phyloP scores from a whole-genome alignment of 2,329 filamentous ascomycete species.

The Shiraia sp. region DNA sequence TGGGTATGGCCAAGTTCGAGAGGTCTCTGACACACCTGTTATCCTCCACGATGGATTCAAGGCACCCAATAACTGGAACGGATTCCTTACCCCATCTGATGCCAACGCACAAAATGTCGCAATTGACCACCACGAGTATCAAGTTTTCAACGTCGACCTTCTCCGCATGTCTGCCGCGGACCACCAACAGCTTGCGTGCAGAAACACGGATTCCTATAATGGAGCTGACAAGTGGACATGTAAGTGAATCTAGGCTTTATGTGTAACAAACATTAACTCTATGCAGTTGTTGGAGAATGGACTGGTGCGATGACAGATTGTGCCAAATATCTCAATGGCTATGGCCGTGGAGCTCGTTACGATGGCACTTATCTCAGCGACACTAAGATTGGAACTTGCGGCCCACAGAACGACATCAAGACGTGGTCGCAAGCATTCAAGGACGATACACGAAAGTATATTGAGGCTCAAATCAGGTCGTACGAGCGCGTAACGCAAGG shows the following conservation, averaged over 20 bases:
- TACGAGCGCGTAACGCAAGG: slow-evolving; percentile 57
- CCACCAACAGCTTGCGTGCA: slow-evolving; percentile 62
- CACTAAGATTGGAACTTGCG: slow-evolving; percentile 58
- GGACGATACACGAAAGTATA: slow-evolving; percentile 55
- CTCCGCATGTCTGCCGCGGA: slow-evolving; percentile 55
- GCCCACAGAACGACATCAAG: slow-evolving; percentile 53
- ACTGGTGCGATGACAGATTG: slow-evolving; percentile 68
- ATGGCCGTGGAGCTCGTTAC: slow-evolving; percentile 62
- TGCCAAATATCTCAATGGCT: slow-evolving; percentile 57
- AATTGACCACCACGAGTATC: slow-evolving; percentile 71
- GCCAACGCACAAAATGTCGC: slow-evolving; percentile 59
- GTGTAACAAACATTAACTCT: too few species aligned
- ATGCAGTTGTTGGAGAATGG: slow-evolving; percentile 67
- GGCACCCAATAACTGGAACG: slow-evolving; percentile 62
- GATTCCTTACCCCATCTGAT: slow-evolving; percentile 58
- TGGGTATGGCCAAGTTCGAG: slow-evolving; percentile 54
- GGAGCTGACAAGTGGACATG: slow-evolving; percentile 64
- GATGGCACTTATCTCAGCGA: slow-evolving; percentile 58
- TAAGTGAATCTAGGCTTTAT: slow-evolving; percentile 6
- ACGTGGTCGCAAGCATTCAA: slow-evolving; percentile 53
- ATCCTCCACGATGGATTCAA: slow-evolving; percentile 64
- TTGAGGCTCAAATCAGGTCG: slow-evolving; percentile 59
- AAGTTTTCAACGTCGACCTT: slow-evolving; percentile 61
- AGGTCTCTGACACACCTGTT: slow-evolving; percentile 54
- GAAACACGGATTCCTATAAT: slow-evolving; percentile 53